These are phyloP conservation scores for Henckelia pumila DNA, from an alignment of 257 asterid species.

Conservation along the genomic window DNA sequence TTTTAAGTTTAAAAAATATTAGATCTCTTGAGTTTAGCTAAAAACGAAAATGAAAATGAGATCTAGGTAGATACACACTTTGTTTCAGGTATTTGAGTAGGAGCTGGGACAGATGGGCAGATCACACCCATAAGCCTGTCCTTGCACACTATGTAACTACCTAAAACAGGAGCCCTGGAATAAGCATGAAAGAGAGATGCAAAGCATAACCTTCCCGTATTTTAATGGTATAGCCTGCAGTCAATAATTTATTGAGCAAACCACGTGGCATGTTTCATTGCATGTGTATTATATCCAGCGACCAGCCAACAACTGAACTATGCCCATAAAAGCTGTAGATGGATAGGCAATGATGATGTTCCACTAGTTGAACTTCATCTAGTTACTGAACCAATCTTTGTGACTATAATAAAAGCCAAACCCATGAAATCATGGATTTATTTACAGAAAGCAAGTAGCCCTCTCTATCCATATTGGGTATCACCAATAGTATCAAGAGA, in stretches of 20 bases:
- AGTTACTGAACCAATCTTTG: not conserved
- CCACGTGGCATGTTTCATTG: not conserved
- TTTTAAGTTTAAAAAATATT: no score
- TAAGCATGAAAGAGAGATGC: not conserved
- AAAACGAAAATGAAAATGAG: not conserved
- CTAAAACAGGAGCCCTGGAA: not conserved
- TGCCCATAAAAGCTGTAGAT: not conserved
- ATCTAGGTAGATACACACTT: not conserved
- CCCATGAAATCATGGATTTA: constrained; percentile 1
- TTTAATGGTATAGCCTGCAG: not conserved
- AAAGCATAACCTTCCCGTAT: not conserved
- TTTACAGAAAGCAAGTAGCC: constrained; percentile 2
- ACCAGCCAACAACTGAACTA: not conserved
- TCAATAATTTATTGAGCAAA: not conserved
- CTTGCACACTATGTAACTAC: not conserved
- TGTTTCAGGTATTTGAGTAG: not conserved
- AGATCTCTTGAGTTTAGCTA: not conserved
- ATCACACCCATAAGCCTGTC: not conserved
- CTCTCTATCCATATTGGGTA: not conserved
- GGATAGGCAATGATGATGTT: not conserved
- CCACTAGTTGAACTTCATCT: not conserved
- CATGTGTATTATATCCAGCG: not conserved
- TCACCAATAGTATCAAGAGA: constrained; percentile 13
- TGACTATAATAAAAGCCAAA: constrained; percentile 13
- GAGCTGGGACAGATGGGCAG: not conserved